phyloP scores from a whole-genome alignment of 306 rosid genomes.

The Pueraria montana region DNA sequence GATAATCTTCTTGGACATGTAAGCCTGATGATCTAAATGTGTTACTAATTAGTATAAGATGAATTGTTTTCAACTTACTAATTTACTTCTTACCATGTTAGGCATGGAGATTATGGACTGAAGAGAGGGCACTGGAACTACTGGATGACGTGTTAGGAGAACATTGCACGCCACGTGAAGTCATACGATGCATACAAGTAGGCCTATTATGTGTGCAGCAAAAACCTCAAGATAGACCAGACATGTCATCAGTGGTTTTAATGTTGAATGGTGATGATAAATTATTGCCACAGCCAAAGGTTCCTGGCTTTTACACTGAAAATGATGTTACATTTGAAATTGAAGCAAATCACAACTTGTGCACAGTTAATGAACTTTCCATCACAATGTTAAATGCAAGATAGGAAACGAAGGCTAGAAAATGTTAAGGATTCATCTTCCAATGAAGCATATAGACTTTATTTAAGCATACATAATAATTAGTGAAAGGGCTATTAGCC shows the following conservation, averaged over 20 bases:
- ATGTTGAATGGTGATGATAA: too few relatives aligned
- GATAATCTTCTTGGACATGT: background rate
- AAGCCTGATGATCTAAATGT: background rate
- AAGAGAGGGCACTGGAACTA: too few relatives aligned
- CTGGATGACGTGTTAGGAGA: too few relatives aligned
- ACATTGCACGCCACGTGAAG: too few relatives aligned
- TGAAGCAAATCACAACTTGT: background rate
- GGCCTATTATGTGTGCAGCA: too few relatives aligned
- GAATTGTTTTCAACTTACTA: too few relatives aligned
- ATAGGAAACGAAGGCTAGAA: too few relatives aligned
- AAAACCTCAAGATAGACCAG: too few relatives aligned
- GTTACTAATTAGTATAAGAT: background rate
- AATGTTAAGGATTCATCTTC: background rate
- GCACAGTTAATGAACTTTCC: background rate
- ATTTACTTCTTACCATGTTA: background rate
- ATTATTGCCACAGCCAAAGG: too few relatives aligned
- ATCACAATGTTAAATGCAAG: background rate
- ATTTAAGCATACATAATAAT: background rate
- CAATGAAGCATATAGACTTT: too few relatives aligned
- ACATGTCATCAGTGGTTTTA: too few relatives aligned
- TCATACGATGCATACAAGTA: too few relatives aligned
- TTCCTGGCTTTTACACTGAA: background rate
- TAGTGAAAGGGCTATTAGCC: background rate
- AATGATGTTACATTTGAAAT: background rate
- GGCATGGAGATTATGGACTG: background rate